Conservation (phyloP, 352 stramenopile species). For the Elongisporangium undulatum region DNA sequence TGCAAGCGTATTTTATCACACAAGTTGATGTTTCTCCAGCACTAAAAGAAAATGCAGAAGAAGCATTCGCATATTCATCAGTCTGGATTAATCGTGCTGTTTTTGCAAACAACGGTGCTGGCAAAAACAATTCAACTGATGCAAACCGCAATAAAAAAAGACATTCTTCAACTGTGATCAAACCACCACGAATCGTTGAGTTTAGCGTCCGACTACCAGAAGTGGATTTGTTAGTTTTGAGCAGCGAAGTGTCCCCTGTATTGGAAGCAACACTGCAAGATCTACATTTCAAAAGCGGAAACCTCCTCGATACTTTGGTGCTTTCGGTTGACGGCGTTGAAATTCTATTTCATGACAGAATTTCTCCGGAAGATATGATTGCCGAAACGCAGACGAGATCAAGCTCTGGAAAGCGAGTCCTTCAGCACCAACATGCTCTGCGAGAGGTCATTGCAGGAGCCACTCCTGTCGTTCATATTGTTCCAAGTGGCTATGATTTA, state of each 20-base stretch:
- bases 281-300: constrained; percentile 46
- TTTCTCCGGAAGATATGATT: not conserved
- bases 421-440: constrained; percentile 9
- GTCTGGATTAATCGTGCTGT: constrained; percentile 51
- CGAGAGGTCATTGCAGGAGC: constrained; percentile 7
- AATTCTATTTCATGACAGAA: constrained; percentile 56
- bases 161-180: constrained; percentile 11
- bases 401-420: not conserved
- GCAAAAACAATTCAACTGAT: not conserved
- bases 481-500: constrained; percentile 31
- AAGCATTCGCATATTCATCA: constrained; percentile 41
- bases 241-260: constrained; percentile 57
- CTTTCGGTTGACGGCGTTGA: constrained; percentile 54
- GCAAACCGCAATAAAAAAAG: constrained; percentile 8
- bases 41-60: constrained; percentile 49
- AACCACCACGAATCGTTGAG: constrained; percentile 27
- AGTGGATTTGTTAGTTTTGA: constrained; percentile 61
- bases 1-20: constrained; percentile 60
- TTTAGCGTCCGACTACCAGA: constrained; percentile 54
- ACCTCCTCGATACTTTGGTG: constrained; percentile 44
- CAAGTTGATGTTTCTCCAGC: constrained; percentile 40
- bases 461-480: constrained; percentile 5
- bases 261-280: constrained; percentile 51
- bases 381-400: not conserved
- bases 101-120: constrained; percentile 18